Evolutionary conservation across 2,329 filamentous ascomycete species (phyloP).

Genomic region (Ascocoryne sarcoides): DNA sequence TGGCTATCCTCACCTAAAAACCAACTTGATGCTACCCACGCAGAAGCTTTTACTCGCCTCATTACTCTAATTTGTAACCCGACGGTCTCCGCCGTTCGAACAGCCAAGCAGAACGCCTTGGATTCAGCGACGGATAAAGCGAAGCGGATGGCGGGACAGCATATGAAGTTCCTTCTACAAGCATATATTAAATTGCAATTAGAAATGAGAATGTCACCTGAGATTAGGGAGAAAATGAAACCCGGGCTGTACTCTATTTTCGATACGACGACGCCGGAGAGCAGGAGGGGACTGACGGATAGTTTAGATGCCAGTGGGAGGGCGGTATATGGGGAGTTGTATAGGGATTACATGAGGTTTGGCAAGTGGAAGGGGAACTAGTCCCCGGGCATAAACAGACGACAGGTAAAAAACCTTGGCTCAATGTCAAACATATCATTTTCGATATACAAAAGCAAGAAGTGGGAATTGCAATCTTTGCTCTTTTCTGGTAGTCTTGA

Average conservation of each 20-base stretch:
- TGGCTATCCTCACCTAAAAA: conserved; percentile 29
- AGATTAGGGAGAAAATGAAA: conserved; percentile 46
- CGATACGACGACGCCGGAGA: conserved; percentile 46
- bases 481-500: no score
- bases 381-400: no score
- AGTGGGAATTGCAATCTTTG: no score
- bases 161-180: conserved; percentile 53
- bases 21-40: conserved; percentile 34
- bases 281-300: conserved; percentile 44
- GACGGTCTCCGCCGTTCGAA: conserved; percentile 45
- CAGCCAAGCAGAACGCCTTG: conserved; percentile 34
- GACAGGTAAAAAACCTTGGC: neutral
- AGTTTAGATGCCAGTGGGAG: conserved; percentile 50
- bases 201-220: conserved; percentile 41
- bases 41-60: conserved; percentile 44
- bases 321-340: conserved; percentile 50
- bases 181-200: conserved; percentile 54
- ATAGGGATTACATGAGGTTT: conserved; percentile 51
- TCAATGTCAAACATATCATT: no score
- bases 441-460: no score
- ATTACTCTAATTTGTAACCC: conserved; percentile 53
- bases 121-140: conserved; percentile 53
- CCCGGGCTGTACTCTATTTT: conserved; percentile 51
- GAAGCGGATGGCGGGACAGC: conserved; percentile 50
- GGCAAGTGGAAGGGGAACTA: conserved; percentile 46